These are phyloP conservation scores for Hura crepitans DNA, from an alignment of 441 rosid genomes.

Conservation along the genomic window DNA sequence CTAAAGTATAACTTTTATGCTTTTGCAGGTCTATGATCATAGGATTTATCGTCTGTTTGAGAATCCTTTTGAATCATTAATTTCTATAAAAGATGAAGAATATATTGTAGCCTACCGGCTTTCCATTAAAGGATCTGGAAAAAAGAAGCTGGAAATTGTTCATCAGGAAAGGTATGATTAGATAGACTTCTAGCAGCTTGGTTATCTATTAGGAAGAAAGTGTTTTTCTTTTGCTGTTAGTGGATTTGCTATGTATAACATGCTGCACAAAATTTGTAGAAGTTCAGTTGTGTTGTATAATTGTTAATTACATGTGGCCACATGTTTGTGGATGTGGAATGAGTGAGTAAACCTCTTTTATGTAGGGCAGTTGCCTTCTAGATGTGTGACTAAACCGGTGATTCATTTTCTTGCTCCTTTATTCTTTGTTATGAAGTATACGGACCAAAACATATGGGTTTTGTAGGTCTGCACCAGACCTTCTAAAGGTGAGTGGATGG, in stretches of 20 bases:
- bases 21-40: constrained; percentile 50
- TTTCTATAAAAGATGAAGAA: constrained; percentile 62
- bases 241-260: neutral
- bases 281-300: neutral
- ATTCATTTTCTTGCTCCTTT: neutral
- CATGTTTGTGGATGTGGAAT: too few relatives aligned
- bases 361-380: neutral
- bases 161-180: constrained; percentile 59
- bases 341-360: neutral
- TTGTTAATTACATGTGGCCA: neutral
- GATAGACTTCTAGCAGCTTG: neutral
- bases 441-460: constrained; percentile 17
- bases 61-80: constrained; percentile 49
- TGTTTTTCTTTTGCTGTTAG: neutral
- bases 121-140: constrained; percentile 47
- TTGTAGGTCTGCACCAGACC: constrained; percentile 46
- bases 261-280: neutral
- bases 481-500: constrained; percentile 33
- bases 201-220: neutral
- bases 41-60: constrained; percentile 48
- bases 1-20: constrained; percentile 25
- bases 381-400: neutral
- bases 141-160: constrained; percentile 59
- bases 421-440: constrained; percentile 18
- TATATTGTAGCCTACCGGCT: constrained; percentile 63